A percentile compares a stretch with the other conserved stretches of the same genome.
Evolutionary conservation across 768 basidiomycete species (phyloP).

Genomic region (Amanita rubescens): DNA sequence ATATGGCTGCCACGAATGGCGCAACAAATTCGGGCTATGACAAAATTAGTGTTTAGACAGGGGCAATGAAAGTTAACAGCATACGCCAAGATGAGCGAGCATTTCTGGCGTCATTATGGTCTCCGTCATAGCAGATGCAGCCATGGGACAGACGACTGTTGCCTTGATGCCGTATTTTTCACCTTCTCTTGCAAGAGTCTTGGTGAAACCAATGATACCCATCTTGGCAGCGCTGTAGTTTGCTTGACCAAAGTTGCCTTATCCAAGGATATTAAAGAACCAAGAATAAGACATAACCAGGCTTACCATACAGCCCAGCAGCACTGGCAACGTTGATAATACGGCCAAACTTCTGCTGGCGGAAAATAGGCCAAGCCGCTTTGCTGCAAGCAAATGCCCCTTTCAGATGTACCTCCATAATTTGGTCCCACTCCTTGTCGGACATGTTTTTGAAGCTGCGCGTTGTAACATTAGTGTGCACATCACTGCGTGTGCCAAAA

Average conservation of each 20-base stretch:
- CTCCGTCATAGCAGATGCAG: constrained; percentile 95
- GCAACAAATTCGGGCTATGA: constrained; percentile 83
- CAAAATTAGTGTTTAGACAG: not conserved
- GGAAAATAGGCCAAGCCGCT: constrained; percentile 93
- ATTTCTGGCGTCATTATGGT: constrained; percentile 93
- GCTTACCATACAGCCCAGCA: constrained; percentile 83
- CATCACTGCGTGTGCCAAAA: not conserved
- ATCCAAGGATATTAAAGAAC: not conserved
- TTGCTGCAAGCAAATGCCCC: constrained; percentile 90
- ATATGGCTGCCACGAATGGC: constrained; percentile 84
- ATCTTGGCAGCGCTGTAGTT: constrained; percentile 99
- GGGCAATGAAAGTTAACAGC: constrained; percentile 11
- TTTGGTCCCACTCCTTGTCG: constrained; percentile 88
- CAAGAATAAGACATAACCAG: not conserved
- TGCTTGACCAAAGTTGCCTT: constrained; percentile 93
- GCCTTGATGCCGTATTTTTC: constrained; percentile 86
- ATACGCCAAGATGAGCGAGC: constrained; percentile 76
- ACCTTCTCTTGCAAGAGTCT: constrained; percentile 89
- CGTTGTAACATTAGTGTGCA: not conserved
- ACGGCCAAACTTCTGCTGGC: constrained; percentile 91
- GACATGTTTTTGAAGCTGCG: constrained; percentile 93
- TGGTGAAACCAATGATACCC: constrained; percentile 88
- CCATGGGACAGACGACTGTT: constrained; percentile 85
- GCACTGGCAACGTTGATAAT: constrained; percentile 94
- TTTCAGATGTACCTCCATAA: constrained; percentile 87